Conservation (phyloP, 345 rosid species). For the Chamaenerion angustifolium region DNA sequence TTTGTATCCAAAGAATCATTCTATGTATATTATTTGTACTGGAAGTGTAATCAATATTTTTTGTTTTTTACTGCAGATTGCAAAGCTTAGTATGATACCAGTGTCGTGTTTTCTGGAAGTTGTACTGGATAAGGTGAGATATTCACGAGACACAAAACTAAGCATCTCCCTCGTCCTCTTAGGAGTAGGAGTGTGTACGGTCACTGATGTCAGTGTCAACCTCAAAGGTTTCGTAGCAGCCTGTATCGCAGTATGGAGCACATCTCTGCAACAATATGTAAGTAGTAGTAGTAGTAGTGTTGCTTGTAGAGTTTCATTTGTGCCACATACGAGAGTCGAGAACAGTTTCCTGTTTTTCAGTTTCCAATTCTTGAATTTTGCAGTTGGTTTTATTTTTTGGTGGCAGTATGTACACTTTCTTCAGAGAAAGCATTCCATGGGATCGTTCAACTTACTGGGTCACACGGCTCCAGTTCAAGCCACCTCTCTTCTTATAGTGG, state of each 20-base stretch:
- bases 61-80: conserved; percentile 45
- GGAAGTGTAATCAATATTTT: conserved; percentile 1
- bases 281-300: conserved; percentile 13
- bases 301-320: too few species aligned
- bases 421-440: conserved; percentile 74
- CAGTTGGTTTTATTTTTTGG: neutral
- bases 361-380: neutral
- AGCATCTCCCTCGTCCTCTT: conserved; percentile 82
- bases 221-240: conserved; percentile 86
- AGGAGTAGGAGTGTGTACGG: conserved; percentile 98
- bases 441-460: conserved; percentile 84
- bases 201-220: conserved; percentile 96
- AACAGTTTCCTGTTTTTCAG: too few species aligned
- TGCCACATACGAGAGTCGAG: too few species aligned
- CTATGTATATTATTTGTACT: neutral
- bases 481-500: conserved; percentile 59
- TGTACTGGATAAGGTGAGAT: conserved; percentile 77
- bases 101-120: conserved; percentile 93
- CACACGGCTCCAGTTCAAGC: conserved; percentile 99
- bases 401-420: conserved; percentile 90
- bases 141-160: conserved; percentile 94
- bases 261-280: conserved; percentile 94
- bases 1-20: conserved; percentile 1
- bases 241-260: conserved; percentile 92
- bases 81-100: conserved; percentile 97